phyloP scores from a whole-genome alignment of 1,139 yeast genomes.

The Hyphopichia fennica region DNA sequence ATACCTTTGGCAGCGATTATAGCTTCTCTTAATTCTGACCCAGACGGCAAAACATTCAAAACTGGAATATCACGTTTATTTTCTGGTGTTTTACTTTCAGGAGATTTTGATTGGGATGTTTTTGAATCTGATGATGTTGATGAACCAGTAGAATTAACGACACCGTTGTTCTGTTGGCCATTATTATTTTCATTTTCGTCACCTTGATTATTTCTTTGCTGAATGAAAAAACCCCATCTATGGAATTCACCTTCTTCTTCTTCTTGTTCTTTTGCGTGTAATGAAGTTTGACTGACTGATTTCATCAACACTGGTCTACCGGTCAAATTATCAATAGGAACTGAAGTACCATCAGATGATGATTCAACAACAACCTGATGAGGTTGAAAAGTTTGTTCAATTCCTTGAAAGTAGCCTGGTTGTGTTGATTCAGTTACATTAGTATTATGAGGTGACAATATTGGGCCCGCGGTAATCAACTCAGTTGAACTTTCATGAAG shows the following conservation, averaged over 20 bases:
- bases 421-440: conserved; percentile 19
- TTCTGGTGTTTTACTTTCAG: too few species aligned
- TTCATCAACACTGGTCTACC: conserved; percentile 71
- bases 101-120: conserved; percentile 3
- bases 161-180: not conserved
- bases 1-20: conserved; percentile 78
- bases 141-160: not conserved
- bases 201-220: conserved; percentile 44
- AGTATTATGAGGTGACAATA: conserved; percentile 44
- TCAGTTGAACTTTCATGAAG: conserved; percentile 53
- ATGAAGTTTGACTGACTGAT: conserved; percentile 63
- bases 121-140: not conserved
- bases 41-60: conserved; percentile 60
- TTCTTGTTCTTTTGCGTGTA: conserved; percentile 73
- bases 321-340: conserved; percentile 65
- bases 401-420: conserved; percentile 21
- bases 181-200: conserved; percentile 5
- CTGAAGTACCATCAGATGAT: conserved; percentile 51
- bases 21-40: conserved; percentile 74
- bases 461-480: conserved; percentile 54
- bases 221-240: conserved; percentile 75
- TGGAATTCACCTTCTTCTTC: conserved; percentile 92
- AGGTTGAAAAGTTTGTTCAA: conserved; percentile 46
- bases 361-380: conserved; percentile 69
- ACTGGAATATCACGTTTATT: conserved; percentile 19